Evolutionary conservation across 1,284 basidiomycete species (phyloP), one percentile per base, ranked within the genome.

Genomic region (Rugosomyces carneus): DNA sequence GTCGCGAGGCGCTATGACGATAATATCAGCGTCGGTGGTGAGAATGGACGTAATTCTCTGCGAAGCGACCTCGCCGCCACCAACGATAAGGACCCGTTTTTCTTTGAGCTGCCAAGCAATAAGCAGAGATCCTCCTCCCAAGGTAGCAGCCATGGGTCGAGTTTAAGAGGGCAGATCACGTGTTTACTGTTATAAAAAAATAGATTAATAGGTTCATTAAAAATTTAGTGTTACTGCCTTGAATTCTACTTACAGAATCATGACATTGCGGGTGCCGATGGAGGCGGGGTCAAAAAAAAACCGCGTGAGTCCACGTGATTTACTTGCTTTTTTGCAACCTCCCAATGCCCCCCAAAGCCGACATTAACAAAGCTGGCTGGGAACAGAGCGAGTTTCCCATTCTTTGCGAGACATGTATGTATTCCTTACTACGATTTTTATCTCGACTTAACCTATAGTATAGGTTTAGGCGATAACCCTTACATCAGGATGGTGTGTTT

Each of bases 341-440:
- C 7, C 21, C 3, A 53, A 80, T 81, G 78, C 73, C 71, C 43
- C 84, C 85, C 35, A 89, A 89, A 68, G 75, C 81, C 37, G 89
- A 92, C 61, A 82, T 92, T 52, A 92, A 92, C 72, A 92, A 92
- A 65, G 89, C 89, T 27, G 89, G 89, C 11, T 89, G 89, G 84
- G 91, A 94, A 60, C 83, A 88, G 66, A 87, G 86, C 62, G 91
- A 93, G 62, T 93, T 93, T 49, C 89, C 89, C 1, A 88, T 91
- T 62, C 78, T 92, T 16, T 89, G 92, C 67, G 84, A 96, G 73
- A 91, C 93, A 68, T 94, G 92, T 92, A 59, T 52, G 85, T 66
- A 10, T 11, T 5, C 34, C 29, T 21, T n/a, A 2, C 8, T 0
- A 13, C n/a, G 4, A 26, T 31, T 36, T 18, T 11, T 8, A 8